Percentiles rank a stretch among this genome's conserved stretches.
Conservation (phyloP, 148 eudicot genomes). For the Dianthus caryophyllus region DNA sequence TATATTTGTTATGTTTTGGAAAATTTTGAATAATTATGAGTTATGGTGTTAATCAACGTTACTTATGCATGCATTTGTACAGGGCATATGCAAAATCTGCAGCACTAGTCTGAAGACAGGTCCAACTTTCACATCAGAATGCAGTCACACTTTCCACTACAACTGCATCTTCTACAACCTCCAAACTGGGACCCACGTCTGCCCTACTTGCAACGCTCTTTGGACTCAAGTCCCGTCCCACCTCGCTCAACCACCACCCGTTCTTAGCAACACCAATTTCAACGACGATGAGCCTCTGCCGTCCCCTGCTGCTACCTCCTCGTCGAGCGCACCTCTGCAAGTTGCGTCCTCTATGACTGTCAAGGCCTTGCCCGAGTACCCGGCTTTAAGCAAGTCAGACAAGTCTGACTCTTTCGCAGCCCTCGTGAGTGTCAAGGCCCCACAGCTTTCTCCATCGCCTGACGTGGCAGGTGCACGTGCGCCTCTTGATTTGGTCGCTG, state of each 20-base stretch:
- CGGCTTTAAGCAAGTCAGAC: constrained; percentile 19
- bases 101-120: neutral
- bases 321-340: neutral
- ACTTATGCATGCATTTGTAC: no score
- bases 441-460: constrained; percentile 14
- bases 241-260: neutral
- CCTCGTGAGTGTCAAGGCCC: constrained; percentile 27
- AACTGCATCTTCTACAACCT: constrained; percentile 32
- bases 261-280: neutral
- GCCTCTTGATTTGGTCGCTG: constrained; percentile 39
- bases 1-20: no score
- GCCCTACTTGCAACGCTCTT: constrained; percentile 37
- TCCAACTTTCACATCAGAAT: constrained; percentile 36
- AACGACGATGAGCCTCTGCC: constrained; percentile 27
- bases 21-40: no score
- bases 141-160: constrained; percentile 35
- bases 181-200: constrained; percentile 30
- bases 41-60: no score
- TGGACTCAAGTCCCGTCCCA: constrained; percentile 35
- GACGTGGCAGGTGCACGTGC: constrained; percentile 23
- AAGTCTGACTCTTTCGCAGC: constrained; percentile 22
- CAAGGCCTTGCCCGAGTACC: constrained; percentile 29
- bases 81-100: constrained; percentile 4
- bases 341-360: neutral
- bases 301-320: neutral